A percentile compares a stretch with the other conserved stretches of the same genome.
These are phyloP conservation scores for Drosera spatulata DNA, from an alignment of 179 eudicot genomes.

Conservation along the genomic window DNA sequence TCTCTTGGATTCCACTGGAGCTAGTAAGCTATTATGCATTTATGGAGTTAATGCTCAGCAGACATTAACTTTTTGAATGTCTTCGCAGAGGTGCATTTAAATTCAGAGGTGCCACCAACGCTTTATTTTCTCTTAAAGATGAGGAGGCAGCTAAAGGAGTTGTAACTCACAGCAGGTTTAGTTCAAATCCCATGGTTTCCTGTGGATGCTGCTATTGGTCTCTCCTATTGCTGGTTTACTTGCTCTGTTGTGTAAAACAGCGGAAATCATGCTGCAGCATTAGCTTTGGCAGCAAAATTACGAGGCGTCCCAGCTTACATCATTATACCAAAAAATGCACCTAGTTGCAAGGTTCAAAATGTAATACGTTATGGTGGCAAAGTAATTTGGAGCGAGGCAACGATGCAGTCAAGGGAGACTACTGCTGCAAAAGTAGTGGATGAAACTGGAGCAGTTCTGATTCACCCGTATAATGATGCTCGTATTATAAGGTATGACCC, in stretches of 20 bases:
- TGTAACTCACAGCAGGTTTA: slow-evolving; percentile 91
- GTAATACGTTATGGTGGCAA: slow-evolving; percentile 83
- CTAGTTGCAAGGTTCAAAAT: slow-evolving; percentile 92
- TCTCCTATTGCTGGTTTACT: neutral
- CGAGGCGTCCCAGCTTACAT: slow-evolving; percentile 87
- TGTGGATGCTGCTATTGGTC: neutral
- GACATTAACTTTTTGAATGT: too few species aligned
- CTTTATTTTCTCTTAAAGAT: slow-evolving; percentile 68
- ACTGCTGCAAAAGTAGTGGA: slow-evolving; percentile 54
- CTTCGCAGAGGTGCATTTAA: slow-evolving; percentile 80
- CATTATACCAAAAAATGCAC: slow-evolving; percentile 80
- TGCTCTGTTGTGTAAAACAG: slow-evolving; percentile 19
- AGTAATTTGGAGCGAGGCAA: slow-evolving; percentile 77
- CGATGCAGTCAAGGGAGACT: slow-evolving; percentile 60
- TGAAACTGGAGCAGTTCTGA: slow-evolving; percentile 80
- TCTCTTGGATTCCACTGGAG: too few species aligned
- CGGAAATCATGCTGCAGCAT: slow-evolving; percentile 95
- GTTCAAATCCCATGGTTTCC: neutral
- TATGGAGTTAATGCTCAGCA: too few species aligned
- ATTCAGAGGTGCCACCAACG: slow-evolving; percentile 95
- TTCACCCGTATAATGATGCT: slow-evolving; percentile 83
- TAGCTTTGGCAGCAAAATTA: slow-evolving; percentile 85
- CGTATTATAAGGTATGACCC: slow-evolving; percentile 62
- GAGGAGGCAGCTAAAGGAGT: slow-evolving; percentile 80
- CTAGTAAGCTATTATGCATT: too few species aligned